These are phyloP conservation scores for Calophaca sinica DNA, from an alignment of 306 rosid species.

Conservation along the genomic window DNA sequence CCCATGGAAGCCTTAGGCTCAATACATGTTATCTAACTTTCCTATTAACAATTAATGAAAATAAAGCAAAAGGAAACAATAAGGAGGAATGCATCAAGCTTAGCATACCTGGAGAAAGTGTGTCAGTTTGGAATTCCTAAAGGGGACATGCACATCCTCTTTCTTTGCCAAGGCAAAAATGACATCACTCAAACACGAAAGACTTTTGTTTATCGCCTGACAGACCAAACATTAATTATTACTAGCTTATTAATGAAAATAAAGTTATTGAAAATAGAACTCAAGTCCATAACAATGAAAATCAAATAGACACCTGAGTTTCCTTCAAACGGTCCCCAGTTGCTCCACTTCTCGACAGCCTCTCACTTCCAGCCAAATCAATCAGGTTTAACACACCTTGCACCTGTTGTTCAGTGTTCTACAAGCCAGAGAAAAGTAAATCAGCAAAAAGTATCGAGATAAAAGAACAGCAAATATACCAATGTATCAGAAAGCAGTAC, in stretches of 20 bases:
- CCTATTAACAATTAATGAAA: neutral
- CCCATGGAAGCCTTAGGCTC: no score
- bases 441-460: slow-evolving; percentile 18
- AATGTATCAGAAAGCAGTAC: slow-evolving; percentile 43
- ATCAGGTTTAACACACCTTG: slow-evolving; percentile 91
- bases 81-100: neutral
- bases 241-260: slow-evolving; percentile 1
- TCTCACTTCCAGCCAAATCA: slow-evolving; percentile 96
- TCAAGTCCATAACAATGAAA: slow-evolving; percentile 17
- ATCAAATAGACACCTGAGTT: slow-evolving; percentile 73
- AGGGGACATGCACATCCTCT: slow-evolving; percentile 84
- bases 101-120: slow-evolving; percentile 83
- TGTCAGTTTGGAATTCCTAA: slow-evolving; percentile 87
- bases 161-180: slow-evolving; percentile 91
- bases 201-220: slow-evolving; percentile 91
- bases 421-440: slow-evolving; percentile 3
- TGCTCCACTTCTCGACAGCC: slow-evolving; percentile 89
- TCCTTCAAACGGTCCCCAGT: slow-evolving; percentile 96
- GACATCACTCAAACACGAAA: slow-evolving; percentile 84
- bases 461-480: neutral
- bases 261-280: neutral
- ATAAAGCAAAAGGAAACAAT: neutral
- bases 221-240: neutral
- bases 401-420: slow-evolving; percentile 94
- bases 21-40: no score